Conservation (phyloP, 139 green algal species). For the Chara braunii region DNA sequence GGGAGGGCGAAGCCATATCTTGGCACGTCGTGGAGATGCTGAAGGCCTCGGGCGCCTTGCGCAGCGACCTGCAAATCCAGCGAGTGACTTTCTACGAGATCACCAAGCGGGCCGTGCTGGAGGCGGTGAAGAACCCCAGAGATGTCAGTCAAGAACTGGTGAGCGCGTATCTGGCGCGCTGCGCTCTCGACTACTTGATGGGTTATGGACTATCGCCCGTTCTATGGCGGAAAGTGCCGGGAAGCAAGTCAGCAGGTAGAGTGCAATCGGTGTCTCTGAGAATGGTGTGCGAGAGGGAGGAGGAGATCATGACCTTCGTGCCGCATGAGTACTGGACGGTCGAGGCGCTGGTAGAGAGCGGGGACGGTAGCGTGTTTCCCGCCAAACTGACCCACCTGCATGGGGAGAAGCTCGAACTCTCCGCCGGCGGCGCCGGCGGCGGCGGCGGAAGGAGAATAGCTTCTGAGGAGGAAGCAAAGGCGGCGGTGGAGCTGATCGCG, state of each 20-base stretch:
- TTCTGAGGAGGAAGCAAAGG: slow-evolving; percentile 35
- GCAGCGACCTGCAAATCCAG: neutral
- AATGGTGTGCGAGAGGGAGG: slow-evolving; percentile 75
- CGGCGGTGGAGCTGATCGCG: slow-evolving; percentile 27
- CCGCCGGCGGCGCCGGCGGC: no score
- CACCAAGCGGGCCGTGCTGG: slow-evolving; percentile 55
- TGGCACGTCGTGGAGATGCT: slow-evolving; percentile 86
- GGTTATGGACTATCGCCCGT: slow-evolving; percentile 80
- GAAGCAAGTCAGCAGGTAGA: slow-evolving; percentile 47
- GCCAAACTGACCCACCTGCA: slow-evolving; percentile 40
- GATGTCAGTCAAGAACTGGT: slow-evolving; percentile 60
- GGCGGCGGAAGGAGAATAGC: no score
- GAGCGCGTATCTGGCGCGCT: slow-evolving; percentile 78
- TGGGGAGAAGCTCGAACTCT: slow-evolving; percentile 40
- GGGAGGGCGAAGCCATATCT: slow-evolving; percentile 84
- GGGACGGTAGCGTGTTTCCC: slow-evolving; percentile 7
- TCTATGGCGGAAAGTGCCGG: slow-evolving; percentile 82
- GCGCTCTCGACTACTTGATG: slow-evolving; percentile 85
- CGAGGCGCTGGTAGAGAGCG: neutral
- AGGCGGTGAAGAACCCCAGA: slow-evolving; percentile 57
- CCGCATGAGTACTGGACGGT: slow-evolving; percentile 39
- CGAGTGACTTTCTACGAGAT: slow-evolving; percentile 42
- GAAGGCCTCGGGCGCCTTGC: neutral
- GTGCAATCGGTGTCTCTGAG: slow-evolving; percentile 84
- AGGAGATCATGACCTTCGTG: slow-evolving; percentile 56